A percentile compares a stretch with the other conserved stretches of the same genome.
These are phyloP conservation scores for Phytopythium oedochilum DNA, from an alignment of 352 stramenopile species.

Conservation along the genomic window DNA sequence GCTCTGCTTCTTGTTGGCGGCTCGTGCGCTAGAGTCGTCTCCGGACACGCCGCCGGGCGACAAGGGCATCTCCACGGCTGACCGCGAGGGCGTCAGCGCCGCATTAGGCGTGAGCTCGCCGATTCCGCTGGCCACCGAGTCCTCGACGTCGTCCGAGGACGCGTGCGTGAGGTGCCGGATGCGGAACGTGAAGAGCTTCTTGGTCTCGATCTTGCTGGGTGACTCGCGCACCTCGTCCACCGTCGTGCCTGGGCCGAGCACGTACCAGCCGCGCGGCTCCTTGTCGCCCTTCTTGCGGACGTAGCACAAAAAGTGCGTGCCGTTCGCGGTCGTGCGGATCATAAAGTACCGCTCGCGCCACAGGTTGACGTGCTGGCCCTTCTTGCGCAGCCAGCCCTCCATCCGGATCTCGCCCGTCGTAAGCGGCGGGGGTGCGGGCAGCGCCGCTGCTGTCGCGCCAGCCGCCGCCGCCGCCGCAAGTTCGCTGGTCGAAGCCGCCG, in stretches of 20 bases:
- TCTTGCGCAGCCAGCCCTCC: conserved; percentile 85
- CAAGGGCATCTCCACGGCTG: conserved; percentile 25
- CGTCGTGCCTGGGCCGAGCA: conserved; percentile 70
- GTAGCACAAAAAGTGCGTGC: conserved; percentile 80
- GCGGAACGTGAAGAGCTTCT: conserved; percentile 81
- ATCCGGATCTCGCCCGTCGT: conserved; percentile 72
- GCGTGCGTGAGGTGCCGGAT: conserved; percentile 63
- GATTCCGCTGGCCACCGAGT: conserved; percentile 11
- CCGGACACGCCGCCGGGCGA: conserved; percentile 17
- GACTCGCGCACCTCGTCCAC: conserved; percentile 84
- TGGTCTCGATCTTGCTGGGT: conserved; percentile 85
- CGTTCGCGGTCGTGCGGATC: conserved; percentile 78
- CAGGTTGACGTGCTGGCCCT: conserved; percentile 82
- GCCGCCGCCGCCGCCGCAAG: conserved; percentile 5
- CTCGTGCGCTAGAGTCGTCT: conserved; percentile 34
- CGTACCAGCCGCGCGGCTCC: conserved; percentile 76
- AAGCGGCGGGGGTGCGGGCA: conserved; percentile 10
- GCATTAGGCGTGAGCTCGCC: conserved; percentile 13
- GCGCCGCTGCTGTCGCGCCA: too few species aligned
- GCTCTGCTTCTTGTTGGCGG: conserved; percentile 37
- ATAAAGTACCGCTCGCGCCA: conserved; percentile 87
- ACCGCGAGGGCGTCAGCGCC: conserved; percentile 10
- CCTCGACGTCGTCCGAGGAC: conserved; percentile 39
- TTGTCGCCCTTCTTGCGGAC: conserved; percentile 84
- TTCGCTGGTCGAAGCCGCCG: background rate